These are phyloP conservation scores for Onygena corvina DNA, from an alignment of 2,329 filamentous ascomycete genomes.

Conservation along the genomic window DNA sequence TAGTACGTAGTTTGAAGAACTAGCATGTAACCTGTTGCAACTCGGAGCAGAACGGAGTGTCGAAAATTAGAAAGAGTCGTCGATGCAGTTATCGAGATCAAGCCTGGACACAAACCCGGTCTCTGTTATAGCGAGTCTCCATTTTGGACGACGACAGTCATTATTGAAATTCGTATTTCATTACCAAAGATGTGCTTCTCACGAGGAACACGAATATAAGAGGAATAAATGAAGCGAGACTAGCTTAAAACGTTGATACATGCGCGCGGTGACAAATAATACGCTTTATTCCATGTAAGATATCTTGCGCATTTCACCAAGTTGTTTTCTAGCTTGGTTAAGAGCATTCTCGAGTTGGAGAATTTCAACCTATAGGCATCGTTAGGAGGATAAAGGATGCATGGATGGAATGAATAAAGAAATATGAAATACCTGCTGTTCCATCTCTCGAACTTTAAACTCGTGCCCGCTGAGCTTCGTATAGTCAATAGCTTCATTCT, in stretches of 20 bases:
- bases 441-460: constrained; percentile 98
- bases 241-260: not conserved
- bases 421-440: constrained; percentile 68
- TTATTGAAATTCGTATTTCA: not conserved
- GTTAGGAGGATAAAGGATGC: constrained; percentile 8
- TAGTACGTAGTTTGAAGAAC: too few relatives aligned
- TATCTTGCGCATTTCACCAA: constrained; percentile 98
- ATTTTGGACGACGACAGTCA: too few relatives aligned
- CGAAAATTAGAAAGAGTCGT: too few relatives aligned
- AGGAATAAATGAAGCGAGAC: not conserved
- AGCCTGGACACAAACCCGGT: too few relatives aligned
- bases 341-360: constrained; percentile 85
- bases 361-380: constrained; percentile 66
- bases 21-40: too few relatives aligned
- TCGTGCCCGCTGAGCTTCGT: constrained; percentile 78
- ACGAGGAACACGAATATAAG: not conserved
- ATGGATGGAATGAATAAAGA: not conserved
- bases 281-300: constrained; percentile 65
- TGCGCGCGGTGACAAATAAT: not conserved
- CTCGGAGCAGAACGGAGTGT: too few relatives aligned
- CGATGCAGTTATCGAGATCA: too few relatives aligned
- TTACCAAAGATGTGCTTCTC: not conserved
- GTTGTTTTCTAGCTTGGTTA: constrained; percentile 60
- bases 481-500: constrained; percentile 74
- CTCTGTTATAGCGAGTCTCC: too few relatives aligned